Evolutionary conservation across 495 filamentous ascomycete genomes (phyloP), one percentile per base, ranked within the genome.

Genomic region (Saxophila tyrrhenica): DNA sequence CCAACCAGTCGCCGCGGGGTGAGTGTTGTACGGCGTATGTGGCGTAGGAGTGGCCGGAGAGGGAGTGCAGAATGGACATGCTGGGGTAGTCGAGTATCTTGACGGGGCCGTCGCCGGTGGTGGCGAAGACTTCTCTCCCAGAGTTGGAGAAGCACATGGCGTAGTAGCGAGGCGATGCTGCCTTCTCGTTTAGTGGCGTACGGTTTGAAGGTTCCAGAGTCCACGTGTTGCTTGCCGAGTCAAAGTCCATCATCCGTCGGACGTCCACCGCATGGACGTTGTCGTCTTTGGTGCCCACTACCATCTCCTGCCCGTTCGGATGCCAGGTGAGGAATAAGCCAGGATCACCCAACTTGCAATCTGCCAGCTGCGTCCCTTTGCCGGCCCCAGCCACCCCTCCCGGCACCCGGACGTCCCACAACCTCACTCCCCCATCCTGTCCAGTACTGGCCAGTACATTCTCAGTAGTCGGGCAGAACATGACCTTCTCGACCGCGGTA

Each of bases 321-420:
- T 77, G 80, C 89, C 92, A 98, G 1, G 58, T 57, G 16, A 61
- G 41, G 50, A 53, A 54, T 5, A 24, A 21, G 8, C 38, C 41
- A 9, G 57, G 52, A 3, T 57, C 51, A 0, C 55, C 55, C 1
- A 51, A 24, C 39, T 39, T 5, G 83, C 84, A 50, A 95, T 72
- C 15, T 81, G 86, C 56, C 94, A 86, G 9, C 32, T 48, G 48
- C 46, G 48, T 43, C 17, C 87, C 85, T 64, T 86, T 84, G 7
- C 87, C 88, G 29, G 83, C 81, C n/a, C 86, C 79, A 65, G 86
- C 87, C 1, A 90, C 73, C 55, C 85, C 85, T 60, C 87, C 89
- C 35, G 87, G 77, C 51, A 85, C 86, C 58, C 89, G 77, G 17
- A 94, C 87, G 65, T 98, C 94, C 92, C 92, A 98, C 59, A 98